Evolutionary conservation across 2,329 filamentous ascomycete species (phyloP), one percentile per base, ranked within the genome.

Genomic region (Neonectria punicea): DNA sequence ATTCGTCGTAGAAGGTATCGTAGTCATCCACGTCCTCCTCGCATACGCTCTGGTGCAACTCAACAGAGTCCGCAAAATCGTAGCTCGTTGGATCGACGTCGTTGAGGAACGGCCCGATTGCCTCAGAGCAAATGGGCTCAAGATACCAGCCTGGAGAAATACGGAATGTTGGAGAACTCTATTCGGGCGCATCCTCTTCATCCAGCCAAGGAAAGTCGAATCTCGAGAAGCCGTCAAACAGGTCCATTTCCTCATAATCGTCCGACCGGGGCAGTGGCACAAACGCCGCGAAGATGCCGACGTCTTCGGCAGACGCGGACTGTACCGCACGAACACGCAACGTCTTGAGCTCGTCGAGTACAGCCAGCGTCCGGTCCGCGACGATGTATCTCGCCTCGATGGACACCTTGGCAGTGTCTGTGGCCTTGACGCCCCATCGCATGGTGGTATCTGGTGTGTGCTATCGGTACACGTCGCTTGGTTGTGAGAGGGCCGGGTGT

Each of bases 341-440:
- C 4, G 4, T 10, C 5, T 46, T 22, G 8, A 71, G 61, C 2
- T 61, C 36, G 18, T 53, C 16, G 1, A 68, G n/a, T n/a, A 65
- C 39, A 4, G 14, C 22, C 7, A 36, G 16, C 6, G 65, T 49
- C 14, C 57, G 53, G 11, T 67, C 59, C 13, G 61, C 50, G n/a
- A 68, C 32, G 18, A 71, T 56, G 34, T 54, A 60, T 4, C 69
- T 66, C 11, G 60, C 18, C 25, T 65, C 49, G n/a, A 43, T 25
- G 1, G 68, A 70, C 16, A 70, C 14, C 43, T 71, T 71, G n/a
- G 69, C 14, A 4, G 69, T 71, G 41, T 63, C 47, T 10, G 55
- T 65, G 41, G 44, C 43, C 6, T 46, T 43, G 1, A 50, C 5
- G 1, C 57, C 54, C 62, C 65, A 70, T 22, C 53, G 20, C 68